These are phyloP conservation scores for Talaromyces sp. DNA, from an alignment of 2,329 filamentous ascomycete species.

Conservation along the genomic window DNA sequence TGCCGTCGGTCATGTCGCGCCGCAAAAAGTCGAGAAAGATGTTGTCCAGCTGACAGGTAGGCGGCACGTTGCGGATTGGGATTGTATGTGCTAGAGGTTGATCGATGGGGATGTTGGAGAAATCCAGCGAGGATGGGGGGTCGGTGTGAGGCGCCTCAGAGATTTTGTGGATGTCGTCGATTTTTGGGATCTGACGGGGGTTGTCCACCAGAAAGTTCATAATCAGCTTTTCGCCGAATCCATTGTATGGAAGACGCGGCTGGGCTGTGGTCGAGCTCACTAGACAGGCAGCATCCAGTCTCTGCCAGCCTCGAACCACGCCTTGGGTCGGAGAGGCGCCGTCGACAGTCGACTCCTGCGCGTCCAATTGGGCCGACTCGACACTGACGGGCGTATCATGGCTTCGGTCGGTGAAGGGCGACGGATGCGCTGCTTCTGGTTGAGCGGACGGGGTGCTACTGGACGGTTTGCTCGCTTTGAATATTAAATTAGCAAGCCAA, in stretches of 20 bases:
- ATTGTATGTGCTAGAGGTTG: conserved; percentile 30
- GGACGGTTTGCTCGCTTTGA: not conserved
- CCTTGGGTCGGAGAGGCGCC: conserved; percentile 25
- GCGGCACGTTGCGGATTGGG: conserved; percentile 55
- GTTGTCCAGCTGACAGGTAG: conserved; percentile 72
- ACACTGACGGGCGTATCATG: conserved; percentile 18
- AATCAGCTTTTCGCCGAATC: conserved; percentile 59
- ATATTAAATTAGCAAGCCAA: not conserved
- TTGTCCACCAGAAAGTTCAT: conserved; percentile 68
- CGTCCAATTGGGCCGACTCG: conserved; percentile 17
- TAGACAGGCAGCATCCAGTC: conserved; percentile 3
- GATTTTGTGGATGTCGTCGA: conserved; percentile 39
- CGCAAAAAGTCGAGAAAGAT: conserved; percentile 76
- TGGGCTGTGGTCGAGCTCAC: not conserved
- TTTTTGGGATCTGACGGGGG: conserved; percentile 50
- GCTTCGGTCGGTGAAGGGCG: conserved; percentile 24
- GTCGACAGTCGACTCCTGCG: conserved; percentile 25
- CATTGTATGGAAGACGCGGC: conserved; percentile 49
- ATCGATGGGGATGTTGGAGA: conserved; percentile 18
- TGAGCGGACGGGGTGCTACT: not conserved
- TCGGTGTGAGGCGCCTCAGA: conserved; percentile 22
- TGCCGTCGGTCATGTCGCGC: conserved; percentile 58
- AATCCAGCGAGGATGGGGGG: conserved; percentile 16
- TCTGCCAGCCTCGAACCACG: conserved; percentile 4
- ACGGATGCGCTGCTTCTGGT: conserved; percentile 14